Base-by-base conservation (phyloP, 129 eudicot genomes). In the Tagetes erecta region DNA sequence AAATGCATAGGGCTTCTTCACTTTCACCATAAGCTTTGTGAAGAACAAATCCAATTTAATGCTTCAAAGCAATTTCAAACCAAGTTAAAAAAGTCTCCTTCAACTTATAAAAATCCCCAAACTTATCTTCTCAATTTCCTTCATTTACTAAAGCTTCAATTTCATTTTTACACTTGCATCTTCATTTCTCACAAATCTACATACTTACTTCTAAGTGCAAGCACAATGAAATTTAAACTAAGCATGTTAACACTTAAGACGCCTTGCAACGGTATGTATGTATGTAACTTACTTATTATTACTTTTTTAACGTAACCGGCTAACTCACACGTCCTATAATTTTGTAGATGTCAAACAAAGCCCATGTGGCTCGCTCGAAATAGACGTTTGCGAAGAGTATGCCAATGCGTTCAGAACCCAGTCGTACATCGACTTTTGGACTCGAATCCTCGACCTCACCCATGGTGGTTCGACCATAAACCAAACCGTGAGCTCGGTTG, bases 331-430 rank as follows among this genome's bases (percentile, higher is more conserved):
- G 8, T 66, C 41, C 13, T 34, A 39, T 11, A 10, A 52, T 72
- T 58, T 5, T 53, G 74, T 56, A 73, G 74, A 53, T 36, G 62
- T 68, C 69, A 72, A 79, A 79, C 46, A 65, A 37, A 72, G 74
- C 60, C 71, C 83, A 30, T 55, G 78, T 4, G 73, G 53, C n/a
- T 70, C 80, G 8, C 60, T 62, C 2, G 78, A 40, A n/a, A 27
- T 88, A 72, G 97, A 93, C 68, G 82, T 93, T 42, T 86, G 91
- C 59, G 98, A 93, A 86, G 98, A 93, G 74, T 93, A 93, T 64
- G 97, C 96, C 1, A 93, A 88, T 67, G 92, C 98, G 8, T 93
- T 93, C 64, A 87, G 98, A 37, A 93, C 98, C 7, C 84, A 93
- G 71, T 93, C 98, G 1, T 93, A 93, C 84, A 73, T 68, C 3